phyloP scores from a whole-genome alignment of 129 eudicot species.

The Oenanthe sinensis region DNA sequence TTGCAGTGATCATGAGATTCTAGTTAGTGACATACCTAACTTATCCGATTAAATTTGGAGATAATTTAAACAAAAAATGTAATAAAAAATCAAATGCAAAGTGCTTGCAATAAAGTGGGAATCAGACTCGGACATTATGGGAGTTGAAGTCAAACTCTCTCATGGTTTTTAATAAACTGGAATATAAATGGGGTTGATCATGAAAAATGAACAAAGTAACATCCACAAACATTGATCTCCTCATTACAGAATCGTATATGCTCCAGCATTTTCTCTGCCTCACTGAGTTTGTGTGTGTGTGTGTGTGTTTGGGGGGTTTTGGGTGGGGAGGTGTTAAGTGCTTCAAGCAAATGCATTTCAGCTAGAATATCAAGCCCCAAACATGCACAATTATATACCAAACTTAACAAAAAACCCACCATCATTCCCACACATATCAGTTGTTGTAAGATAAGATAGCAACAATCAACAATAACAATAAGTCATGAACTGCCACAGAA shows the following conservation, averaged over 20 bases:
- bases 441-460: too few relatives aligned
- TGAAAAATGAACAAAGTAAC: not conserved
- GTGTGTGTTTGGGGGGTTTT: not conserved
- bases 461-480: not conserved
- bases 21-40: too few relatives aligned
- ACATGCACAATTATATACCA: not conserved
- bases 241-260: not conserved
- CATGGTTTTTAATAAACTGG: not conserved
- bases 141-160: not conserved
- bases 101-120: too few relatives aligned
- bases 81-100: too few relatives aligned
- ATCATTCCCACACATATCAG: not conserved
- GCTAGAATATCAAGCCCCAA: not conserved
- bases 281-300: not conserved
- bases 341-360: not conserved
- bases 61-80: too few relatives aligned
- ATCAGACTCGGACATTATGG: too few relatives aligned
- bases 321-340: not conserved
- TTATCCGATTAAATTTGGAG: too few relatives aligned
- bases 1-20: too few relatives aligned
- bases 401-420: not conserved
- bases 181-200: too few relatives aligned
- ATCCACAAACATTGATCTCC: not conserved
- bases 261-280: not conserved
- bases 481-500: not conserved